Evolutionary conservation across 2,329 filamentous ascomycete genomes (phyloP).

Genomic region (Phoma sp.): DNA sequence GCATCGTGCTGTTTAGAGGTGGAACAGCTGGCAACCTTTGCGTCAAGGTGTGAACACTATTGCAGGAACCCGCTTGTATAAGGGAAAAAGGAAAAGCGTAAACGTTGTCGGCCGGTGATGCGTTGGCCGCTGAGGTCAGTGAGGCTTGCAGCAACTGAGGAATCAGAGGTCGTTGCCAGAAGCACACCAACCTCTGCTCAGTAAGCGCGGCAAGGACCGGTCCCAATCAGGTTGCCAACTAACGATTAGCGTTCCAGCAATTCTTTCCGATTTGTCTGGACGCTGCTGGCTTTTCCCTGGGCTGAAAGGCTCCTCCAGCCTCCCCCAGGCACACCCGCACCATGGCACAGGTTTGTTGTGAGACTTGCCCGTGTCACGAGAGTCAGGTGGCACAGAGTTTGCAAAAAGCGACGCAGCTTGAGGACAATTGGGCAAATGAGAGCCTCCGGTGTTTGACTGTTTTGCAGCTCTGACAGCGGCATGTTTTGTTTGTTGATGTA

Average conservation of each 20-base stretch:
- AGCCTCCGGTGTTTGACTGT: slow-evolving; percentile 23
- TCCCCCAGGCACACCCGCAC: slow-evolving; percentile 22
- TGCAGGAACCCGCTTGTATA: slow-evolving; percentile 14
- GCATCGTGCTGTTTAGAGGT: slow-evolving; percentile 5
- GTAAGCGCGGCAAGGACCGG: slow-evolving; percentile 24
- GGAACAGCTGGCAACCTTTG: slow-evolving; percentile 12
- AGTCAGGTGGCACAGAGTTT: slow-evolving; percentile 13
- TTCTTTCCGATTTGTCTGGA: slow-evolving; percentile 37
- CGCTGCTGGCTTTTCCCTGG: slow-evolving; percentile 26
- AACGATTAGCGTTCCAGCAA: slow-evolving; percentile 30
- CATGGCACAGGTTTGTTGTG: slow-evolving; percentile 17
- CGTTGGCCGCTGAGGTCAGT: slow-evolving; percentile 35
- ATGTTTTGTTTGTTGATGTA: slow-evolving; percentile 33
- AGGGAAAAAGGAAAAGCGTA: slow-evolving; percentile 11
- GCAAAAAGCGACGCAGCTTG: slow-evolving; percentile 16
- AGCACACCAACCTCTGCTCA: slow-evolving; percentile 19
- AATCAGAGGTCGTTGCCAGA: slow-evolving; percentile 6
- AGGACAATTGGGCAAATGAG: slow-evolving; percentile 14
- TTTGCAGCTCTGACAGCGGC: slow-evolving; percentile 24
- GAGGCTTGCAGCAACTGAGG: slow-evolving; percentile 27
- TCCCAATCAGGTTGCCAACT: slow-evolving; percentile 37
- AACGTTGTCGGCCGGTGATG: slow-evolving; percentile 25
- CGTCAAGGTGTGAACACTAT: slow-evolving; percentile 14
- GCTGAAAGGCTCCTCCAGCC: slow-evolving; percentile 28
- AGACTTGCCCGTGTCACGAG: slow-evolving; percentile 7